Evolutionary conservation across 1,139 yeast genomes (phyloP).

Genomic region (Sugiyamaella paludigena): DNA sequence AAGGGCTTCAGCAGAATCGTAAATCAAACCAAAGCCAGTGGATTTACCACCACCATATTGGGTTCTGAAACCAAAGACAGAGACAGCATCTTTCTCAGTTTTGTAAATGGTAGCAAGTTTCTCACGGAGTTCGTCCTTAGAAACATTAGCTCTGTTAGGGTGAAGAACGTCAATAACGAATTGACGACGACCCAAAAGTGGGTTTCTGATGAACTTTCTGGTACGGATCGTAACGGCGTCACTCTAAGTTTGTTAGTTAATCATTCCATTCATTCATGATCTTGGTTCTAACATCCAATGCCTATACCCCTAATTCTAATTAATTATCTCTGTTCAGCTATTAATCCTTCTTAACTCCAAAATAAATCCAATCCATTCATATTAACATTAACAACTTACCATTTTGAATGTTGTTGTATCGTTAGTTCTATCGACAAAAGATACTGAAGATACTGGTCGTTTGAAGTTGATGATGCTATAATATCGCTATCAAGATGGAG

Average conservation of each 20-base stretch:
- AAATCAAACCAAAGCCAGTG: slow-evolving; percentile 98
- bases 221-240: slow-evolving; percentile 99
- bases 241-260: slow-evolving; percentile 48
- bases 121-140: slow-evolving; percentile 99
- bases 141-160: slow-evolving; percentile 99
- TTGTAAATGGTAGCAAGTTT: slow-evolving; percentile 95
- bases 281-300: no score
- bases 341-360: background rate
- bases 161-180: slow-evolving; percentile 99
- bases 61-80: slow-evolving; percentile 99
- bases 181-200: slow-evolving; percentile 99
- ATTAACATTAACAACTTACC: slow-evolving; percentile 9
- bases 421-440: slow-evolving; percentile 11
- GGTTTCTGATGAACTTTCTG: slow-evolving; percentile 99
- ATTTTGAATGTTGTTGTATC: slow-evolving; percentile 13
- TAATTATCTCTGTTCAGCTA: no score
- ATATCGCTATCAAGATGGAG: background rate
- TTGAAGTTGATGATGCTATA: background rate
- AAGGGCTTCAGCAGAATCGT: slow-evolving; percentile 97
- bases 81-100: slow-evolving; percentile 97
- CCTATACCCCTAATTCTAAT: no score
- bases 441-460: slow-evolving; percentile 2
- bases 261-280: background rate
- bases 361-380: background rate
- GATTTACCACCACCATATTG: slow-evolving; percentile 99